phyloP scores from a whole-genome alignment of 257 asterid species.

The Plantago major region DNA sequence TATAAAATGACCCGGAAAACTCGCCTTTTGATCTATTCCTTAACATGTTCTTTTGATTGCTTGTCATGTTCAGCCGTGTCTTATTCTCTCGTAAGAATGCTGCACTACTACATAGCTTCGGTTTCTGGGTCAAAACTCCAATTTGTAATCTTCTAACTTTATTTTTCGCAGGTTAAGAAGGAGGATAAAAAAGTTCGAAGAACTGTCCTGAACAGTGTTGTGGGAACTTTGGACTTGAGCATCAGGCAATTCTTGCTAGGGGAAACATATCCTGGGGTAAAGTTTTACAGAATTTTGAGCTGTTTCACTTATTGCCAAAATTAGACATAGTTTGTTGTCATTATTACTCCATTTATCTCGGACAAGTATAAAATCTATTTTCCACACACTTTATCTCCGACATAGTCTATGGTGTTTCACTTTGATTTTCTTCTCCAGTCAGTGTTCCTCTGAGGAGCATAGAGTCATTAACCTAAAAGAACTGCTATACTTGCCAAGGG shows the following conservation, averaged over 20 bases:
- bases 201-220: constrained; percentile 78
- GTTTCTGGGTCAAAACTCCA: constrained; percentile 11
- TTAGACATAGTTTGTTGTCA: not conserved
- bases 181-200: constrained; percentile 80
- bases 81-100: constrained; percentile 4
- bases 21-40: no score
- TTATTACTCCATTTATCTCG: not conserved
- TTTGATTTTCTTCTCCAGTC: no score
- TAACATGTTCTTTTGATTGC: constrained; percentile 7
- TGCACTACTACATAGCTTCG: constrained; percentile 11
- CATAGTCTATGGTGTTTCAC: constrained; percentile 4
- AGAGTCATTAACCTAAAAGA: constrained; percentile 1
- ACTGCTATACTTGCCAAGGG: not conserved
- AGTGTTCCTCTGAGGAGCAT: constrained; percentile 1
- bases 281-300: constrained; percentile 16
- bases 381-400: not conserved
- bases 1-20: not conserved
- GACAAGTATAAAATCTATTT: not conserved
- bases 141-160: not conserved
- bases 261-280: constrained; percentile 86
- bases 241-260: constrained; percentile 73
- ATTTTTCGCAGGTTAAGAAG: constrained; percentile 55
- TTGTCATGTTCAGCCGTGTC: constrained; percentile 9
- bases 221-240: constrained; percentile 87
- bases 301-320: constrained; percentile 14